Conservation (phyloP, 2,329 filamentous ascomycete species). For the Aureobasidium sp. region DNA sequence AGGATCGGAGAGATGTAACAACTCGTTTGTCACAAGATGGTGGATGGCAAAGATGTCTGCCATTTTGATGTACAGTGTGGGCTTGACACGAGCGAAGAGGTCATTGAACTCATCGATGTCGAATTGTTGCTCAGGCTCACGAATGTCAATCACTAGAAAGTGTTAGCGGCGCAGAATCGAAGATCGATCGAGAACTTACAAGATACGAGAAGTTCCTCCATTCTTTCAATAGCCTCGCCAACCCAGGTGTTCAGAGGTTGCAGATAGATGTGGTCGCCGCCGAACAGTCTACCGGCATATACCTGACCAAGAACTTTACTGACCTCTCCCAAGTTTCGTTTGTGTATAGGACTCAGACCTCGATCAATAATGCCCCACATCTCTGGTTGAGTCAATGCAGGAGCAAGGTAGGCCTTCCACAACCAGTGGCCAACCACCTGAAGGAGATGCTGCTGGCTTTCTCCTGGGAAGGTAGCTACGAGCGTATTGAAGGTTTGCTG, state of each 20-base stretch:
- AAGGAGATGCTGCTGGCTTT: constrained; percentile 67
- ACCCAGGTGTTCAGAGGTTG: constrained; percentile 92
- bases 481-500: constrained; percentile 78
- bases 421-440: constrained; percentile 85
- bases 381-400: constrained; percentile 81
- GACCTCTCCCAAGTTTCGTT: constrained; percentile 83
- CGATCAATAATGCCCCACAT: constrained; percentile 89
- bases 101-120: constrained; percentile 99
- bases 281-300: constrained; percentile 78
- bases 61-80: constrained; percentile 99
- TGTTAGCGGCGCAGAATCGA: neutral
- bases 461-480: constrained; percentile 66
- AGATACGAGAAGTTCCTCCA: constrained; percentile 65
- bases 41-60: constrained; percentile 95
- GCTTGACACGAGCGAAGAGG: constrained; percentile 90
- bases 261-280: constrained; percentile 88
- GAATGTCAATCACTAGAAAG: constrained; percentile 61
- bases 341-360: constrained; percentile 80
- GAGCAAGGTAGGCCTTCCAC: constrained; percentile 89
- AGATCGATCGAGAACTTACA: constrained; percentile 31
- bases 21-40: constrained; percentile 71
- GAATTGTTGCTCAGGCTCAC: constrained; percentile 82
- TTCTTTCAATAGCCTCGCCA: constrained; percentile 70
- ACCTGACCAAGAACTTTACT: constrained; percentile 87
- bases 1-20: constrained; percentile 68